Evolutionary conservation across 2,329 filamentous ascomycete genomes (phyloP), one percentile per base, ranked within the genome.

Genomic region (Lomentospora prolificans): DNA sequence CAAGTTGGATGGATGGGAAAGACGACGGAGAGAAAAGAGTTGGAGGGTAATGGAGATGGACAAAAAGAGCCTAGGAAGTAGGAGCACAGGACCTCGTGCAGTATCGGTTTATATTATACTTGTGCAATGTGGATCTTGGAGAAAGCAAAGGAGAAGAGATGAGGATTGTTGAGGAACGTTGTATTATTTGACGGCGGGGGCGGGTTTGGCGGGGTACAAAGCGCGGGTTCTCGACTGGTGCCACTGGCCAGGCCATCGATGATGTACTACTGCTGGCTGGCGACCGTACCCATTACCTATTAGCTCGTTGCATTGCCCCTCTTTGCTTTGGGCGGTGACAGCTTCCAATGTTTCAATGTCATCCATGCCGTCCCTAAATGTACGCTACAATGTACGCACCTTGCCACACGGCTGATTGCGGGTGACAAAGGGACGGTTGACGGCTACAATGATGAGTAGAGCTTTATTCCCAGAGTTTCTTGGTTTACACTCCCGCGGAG

Each of bases 1-100:
- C n/a, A 24, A 10, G 19, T 46, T 46, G 8, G 41, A 10, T 46
- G 41, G 41, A 19, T 12, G 24, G 41, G n/a, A 22, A 77, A 77
- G 61, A 57, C 71, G 64, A 58, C 58, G 48, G 58, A 25, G 50
- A 57, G 17, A 24, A 19, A 10, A 14, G 46, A 8, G 19, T 24
- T 19, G 41, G 24, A 22, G 19, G 41, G 9, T n/a, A 46, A 22
- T 9, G n/a, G n/a, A 19, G n/a, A 46, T 24, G 19, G 17, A 19
- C n/a, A 46, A 19, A 4, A 10, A 4, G 5, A 8, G 41, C n/a
- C 19, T 33, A 46, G n/a, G 19, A 25, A 46, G 9, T 12, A 46
- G 41, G 36, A 19, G 41, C 19, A 12, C 5, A 19, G 19, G n/a
- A 46, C n/a, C 19, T n/a, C 14, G 36, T 12, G 36, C 2, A 39